Base-by-base conservation (phyloP, 2,329 filamentous ascomycete genomes). In the Monosporascus sp. region DNA sequence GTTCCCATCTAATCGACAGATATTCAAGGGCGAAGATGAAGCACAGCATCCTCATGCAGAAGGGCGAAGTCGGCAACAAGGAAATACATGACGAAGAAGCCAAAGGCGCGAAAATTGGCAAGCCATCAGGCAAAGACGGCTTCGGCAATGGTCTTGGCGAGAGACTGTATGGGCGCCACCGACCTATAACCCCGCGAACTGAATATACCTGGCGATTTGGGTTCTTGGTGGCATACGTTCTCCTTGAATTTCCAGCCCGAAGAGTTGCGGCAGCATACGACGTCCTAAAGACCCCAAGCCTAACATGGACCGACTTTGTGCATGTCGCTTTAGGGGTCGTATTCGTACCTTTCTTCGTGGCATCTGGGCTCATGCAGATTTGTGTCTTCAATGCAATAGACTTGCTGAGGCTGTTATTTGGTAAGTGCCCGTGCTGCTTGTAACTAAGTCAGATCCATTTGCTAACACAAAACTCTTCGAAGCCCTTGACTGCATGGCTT, bases 241-340 rank as follows among this genome's bases (percentile, higher is more conserved):
- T 51, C 27, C 49, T 51, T n/a, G 49, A 51, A 24, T 27, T 51
- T 37, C 49, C 49, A 47, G 49, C 42, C 5, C 6, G 41, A 44
- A 36, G 41, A 25, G 42, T 51, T 24, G 49, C 41, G 18, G 39
- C 39, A 15, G 49, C 49, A 15, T 51, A 47, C 31, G 15, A 47
- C 20, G 27, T 31, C 27, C 27, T 31, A 31, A 31, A n/a, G 15
- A 31, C 5, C 20, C 20, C 8, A 51, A 37, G 17, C 18, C 15
- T 38, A 37, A 11, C 41, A 11, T 51, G 15, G 31, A 38, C 22
- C 11, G 27, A 15, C 24, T 46, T 14, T n/a, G 8, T 46, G 39
- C 2, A 51, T 27, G 27, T 39, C 18, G n/a, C 34, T 6, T 39
- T 51, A n/a, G 49, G 49, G 25, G 6, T 51, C n/a, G 4, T 47